A percentile compares a stretch with the other conserved stretches of the same genome.
Conservation (phyloP, 441 rosid species). For the Omphalea diandra region DNA sequence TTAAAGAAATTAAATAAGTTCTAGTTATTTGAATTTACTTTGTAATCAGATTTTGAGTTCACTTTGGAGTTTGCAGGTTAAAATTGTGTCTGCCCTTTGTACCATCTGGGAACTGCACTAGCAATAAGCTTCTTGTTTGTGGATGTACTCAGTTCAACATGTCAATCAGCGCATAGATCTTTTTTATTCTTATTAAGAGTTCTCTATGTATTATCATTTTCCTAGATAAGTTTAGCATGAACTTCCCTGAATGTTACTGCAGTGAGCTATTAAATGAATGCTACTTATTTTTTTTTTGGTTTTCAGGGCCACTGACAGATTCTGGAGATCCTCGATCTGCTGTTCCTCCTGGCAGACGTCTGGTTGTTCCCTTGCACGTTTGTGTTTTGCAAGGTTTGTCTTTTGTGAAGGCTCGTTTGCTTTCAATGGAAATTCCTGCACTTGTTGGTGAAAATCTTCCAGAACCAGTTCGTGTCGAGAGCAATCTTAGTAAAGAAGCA, state of each 20-base stretch:
- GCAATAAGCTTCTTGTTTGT: neutral
- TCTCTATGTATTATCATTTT: neutral
- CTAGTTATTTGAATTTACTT: neutral
- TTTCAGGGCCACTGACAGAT: conserved; percentile 58
- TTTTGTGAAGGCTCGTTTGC: conserved; percentile 88
- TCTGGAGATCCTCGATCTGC: conserved; percentile 49
- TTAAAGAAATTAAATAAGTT: neutral
- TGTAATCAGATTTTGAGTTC: neutral
- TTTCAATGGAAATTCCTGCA: conserved; percentile 98
- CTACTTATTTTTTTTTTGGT: conserved; percentile 26
- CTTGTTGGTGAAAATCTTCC: conserved; percentile 69
- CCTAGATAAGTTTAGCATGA: neutral
- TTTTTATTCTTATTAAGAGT: neutral
- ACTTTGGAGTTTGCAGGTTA: neutral
- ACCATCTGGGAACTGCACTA: neutral
- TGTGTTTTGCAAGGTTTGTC: conserved; percentile 91
- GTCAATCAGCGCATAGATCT: neutral
- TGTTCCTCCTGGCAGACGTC: conserved; percentile 85
- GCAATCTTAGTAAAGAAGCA: conserved; percentile 38
- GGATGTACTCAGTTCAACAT: too few species aligned
- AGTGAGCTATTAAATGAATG: neutral
- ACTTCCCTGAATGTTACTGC: neutral
- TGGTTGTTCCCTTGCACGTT: conserved; percentile 82
- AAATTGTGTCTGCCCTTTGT: neutral
- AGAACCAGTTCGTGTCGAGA: conserved; percentile 32